Percentiles rank a stretch among this genome's conserved stretches.
phyloP scores from a whole-genome alignment of 2,329 filamentous ascomycete genomes.

The Scedosporium boydii region DNA sequence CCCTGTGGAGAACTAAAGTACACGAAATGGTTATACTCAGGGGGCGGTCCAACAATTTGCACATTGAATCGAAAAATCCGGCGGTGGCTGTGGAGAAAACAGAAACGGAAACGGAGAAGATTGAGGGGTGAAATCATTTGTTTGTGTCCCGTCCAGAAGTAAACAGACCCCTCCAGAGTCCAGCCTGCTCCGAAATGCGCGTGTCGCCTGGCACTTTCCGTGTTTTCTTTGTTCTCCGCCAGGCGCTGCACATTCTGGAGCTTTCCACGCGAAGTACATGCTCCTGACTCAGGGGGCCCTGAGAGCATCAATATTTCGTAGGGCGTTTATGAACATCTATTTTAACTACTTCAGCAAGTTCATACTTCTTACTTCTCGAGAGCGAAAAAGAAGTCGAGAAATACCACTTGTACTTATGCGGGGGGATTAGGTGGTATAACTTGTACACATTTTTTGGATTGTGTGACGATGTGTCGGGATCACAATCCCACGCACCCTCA shows the following conservation, averaged over 20 bases:
- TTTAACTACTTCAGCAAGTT: too few relatives aligned
- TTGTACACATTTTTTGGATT: not conserved
- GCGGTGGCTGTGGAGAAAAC: not conserved
- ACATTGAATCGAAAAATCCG: too few relatives aligned
- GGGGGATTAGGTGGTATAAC: not conserved
- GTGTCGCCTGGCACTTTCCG: not conserved
- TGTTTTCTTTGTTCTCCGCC: not conserved
- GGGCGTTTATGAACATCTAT: too few relatives aligned
- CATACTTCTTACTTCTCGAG: not conserved
- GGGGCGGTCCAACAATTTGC: too few relatives aligned
- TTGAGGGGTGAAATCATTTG: not conserved
- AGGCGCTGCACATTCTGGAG: not conserved
- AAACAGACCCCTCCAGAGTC: not conserved
- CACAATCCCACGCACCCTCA: not conserved
- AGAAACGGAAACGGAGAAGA: not conserved
- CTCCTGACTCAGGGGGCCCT: too few relatives aligned
- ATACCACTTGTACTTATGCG: not conserved
- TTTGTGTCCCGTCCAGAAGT: not conserved
- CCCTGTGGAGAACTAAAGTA: too few relatives aligned
- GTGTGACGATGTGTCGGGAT: not conserved
- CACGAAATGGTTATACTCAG: too few relatives aligned
- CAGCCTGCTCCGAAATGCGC: not conserved
- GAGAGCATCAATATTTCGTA: too few relatives aligned
- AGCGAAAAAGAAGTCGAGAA: not conserved
- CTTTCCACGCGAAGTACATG: too few relatives aligned